Base-by-base conservation (phyloP, 768 basidiomycete species). In the Psilocybe azurescens region DNA sequence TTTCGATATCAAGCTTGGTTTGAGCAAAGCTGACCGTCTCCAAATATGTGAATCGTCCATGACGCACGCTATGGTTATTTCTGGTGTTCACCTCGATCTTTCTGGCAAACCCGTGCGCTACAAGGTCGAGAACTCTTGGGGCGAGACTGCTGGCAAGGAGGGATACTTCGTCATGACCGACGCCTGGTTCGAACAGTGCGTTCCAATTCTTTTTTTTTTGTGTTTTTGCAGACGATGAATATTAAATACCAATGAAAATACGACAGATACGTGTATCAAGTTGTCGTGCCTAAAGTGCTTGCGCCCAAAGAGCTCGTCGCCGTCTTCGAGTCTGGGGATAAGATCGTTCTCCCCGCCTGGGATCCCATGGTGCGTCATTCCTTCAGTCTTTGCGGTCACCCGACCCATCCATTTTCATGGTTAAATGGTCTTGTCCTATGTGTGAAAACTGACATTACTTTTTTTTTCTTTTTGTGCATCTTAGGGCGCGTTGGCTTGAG, bases 71-170 rank as follows among this genome's bases (percentile, higher is more conserved):
- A 92, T 94, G 93, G 94, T 97, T 47, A 96, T 98, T 73, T 89
- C 91, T 16, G 96, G 86, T 16, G 96, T 96, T 16, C 96, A 98
- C 71, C 78, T 97, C 53, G 95, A 96, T 70, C 62, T 70, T 6
- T 60, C 78, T 2, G 94, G 93, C 56, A 86, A 84, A 60, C 89
- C 95, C 0, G 75, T 96, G 18, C 85, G 94, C n/a, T 99, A 94
- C 84, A 94, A 94, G 76, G 93, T 99, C 18, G 97, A 99, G 82
- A 99, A 99, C 79, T 91, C 89, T 3, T 99, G 97, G 97, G 92
- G 93, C 14, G 87, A 88, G 29, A 77, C 78, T 0, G 83, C 81
- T 0, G 91, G 95, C 28, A 81, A 94, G 66, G 89, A 94, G 67
- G 96, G 96, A 5, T 96, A 88, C 76, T 94, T 91, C 77, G 86